phyloP scores from a whole-genome alignment of 768 basidiomycete genomes.

The Rhodotorula diobovata region DNA sequence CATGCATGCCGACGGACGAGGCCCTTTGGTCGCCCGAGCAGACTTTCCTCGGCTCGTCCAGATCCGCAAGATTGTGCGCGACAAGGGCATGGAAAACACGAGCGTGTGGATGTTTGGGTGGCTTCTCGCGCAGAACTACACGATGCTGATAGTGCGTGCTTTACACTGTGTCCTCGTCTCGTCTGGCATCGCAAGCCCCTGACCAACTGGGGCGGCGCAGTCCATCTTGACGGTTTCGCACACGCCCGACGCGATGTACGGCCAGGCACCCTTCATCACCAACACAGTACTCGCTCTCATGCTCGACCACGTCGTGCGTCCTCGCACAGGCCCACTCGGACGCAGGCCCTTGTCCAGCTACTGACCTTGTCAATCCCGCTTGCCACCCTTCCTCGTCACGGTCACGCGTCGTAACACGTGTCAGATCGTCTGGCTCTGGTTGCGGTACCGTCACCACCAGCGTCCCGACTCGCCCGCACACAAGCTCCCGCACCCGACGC shows the following conservation, averaged over 20 bases:
- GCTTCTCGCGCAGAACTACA: slow-evolving; percentile 16
- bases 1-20: background rate
- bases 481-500: background rate
- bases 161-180: background rate
- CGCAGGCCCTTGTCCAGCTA: no score
- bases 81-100: background rate
- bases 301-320: slow-evolving; percentile 2
- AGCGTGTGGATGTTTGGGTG: background rate
- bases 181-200: background rate
- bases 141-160: slow-evolving; percentile 5
- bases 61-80: background rate
- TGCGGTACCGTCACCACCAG: no score
- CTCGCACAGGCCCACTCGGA: no score
- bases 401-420: no score
- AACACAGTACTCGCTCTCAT: background rate
- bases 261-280: slow-evolving; percentile 4
- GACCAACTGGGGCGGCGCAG: background rate
- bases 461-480: no score
- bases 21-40: background rate
- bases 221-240: slow-evolving; percentile 10
- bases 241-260: background rate
- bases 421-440: background rate
- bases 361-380: background rate
- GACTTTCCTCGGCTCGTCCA: background rate
- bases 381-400: background rate